These are phyloP conservation scores for Ramaria sp. DNA, from an alignment of 768 basidiomycete species.

Conservation along the genomic window DNA sequence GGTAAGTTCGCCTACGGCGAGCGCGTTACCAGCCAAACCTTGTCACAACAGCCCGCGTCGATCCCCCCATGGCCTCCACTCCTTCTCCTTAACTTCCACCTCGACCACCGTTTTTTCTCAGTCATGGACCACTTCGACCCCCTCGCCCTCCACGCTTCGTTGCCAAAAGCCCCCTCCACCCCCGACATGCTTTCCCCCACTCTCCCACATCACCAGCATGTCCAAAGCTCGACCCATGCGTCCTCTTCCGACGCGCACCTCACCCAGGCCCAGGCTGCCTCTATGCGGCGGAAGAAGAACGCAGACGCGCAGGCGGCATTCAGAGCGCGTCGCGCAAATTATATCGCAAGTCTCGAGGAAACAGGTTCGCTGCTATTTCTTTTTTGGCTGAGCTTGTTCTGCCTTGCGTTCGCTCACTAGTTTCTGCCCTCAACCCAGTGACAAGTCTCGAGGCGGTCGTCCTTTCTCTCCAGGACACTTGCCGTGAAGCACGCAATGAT, in stretches of 20 bases:
- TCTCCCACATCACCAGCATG: slow-evolving; percentile 30
- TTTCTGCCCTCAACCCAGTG: slow-evolving; percentile 30
- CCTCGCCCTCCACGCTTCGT: slow-evolving; percentile 12
- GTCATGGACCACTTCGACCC: slow-evolving; percentile 16
- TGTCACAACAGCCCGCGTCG: slow-evolving; percentile 1
- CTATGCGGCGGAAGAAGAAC: slow-evolving; percentile 46
- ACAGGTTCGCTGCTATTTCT: slow-evolving; percentile 33
- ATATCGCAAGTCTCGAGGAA: slow-evolving; percentile 80
- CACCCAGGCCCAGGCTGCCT: slow-evolving; percentile 9
- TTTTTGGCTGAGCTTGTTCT: background rate
- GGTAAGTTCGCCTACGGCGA: background rate
- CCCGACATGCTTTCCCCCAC: slow-evolving; percentile 17
- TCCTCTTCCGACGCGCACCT: slow-evolving; percentile 25
- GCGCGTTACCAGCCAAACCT: background rate
- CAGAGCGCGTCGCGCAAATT: slow-evolving; percentile 50
- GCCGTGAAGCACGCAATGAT: slow-evolving; percentile 55
- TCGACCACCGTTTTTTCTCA: slow-evolving; percentile 11
- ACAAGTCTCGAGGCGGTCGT: slow-evolving; percentile 81
- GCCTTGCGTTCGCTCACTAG: background rate
- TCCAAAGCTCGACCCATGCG: slow-evolving; percentile 1
- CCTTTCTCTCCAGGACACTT: slow-evolving; percentile 72
- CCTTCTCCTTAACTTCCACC: slow-evolving; percentile 35
- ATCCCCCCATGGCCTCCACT: background rate
- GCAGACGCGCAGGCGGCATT: slow-evolving; percentile 85
- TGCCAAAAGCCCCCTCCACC: slow-evolving; percentile 15